Base-by-base conservation (phyloP, 768 basidiomycete genomes). In the Hypsizygus marmoreus region DNA sequence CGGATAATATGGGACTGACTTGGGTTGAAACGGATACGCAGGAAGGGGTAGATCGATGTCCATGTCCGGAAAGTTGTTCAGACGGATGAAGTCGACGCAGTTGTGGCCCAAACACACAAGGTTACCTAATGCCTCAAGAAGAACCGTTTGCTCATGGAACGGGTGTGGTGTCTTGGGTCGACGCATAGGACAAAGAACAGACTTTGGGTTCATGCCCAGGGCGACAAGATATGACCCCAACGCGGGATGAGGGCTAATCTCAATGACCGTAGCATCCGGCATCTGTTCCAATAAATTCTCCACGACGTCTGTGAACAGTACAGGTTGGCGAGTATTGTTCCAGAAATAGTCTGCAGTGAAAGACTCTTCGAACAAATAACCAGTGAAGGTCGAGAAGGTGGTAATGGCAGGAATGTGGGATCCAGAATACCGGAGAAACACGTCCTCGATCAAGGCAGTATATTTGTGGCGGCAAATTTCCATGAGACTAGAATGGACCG, bases 321-420 rank as follows among this genome's bases (percentile, higher is more conserved):
- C 75, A 4, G 71, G 67, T 2, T 53, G 45, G 7, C 70, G 63
- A 6, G 64, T 59, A 45, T 67, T 70, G 32, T 58, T 28, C 76
- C 76, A 77, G 34, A 68, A 66, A 51, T 77, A 77, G 6, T 71
- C 61, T 0, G 64, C 53, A 6, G 58, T 59, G 46, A 69, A 72
- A 1, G 36, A 4, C 0, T 48, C 44, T 2, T 53, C 45, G 13
- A 56, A 58, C 3, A 51, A 31, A 0, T 50, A 31, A 0, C 69
- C 71, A 9, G 67, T 67, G 6, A 58, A 42, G 6, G 73, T 70
- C 0, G 76, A 78, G 50, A 63, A 76, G 1, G 63, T 64, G 1
- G 58, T 45, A 11, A 68, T 55, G 3, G 32, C 28, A 0, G 74
- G 70, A 1, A 24, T 33, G 22, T 58, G 50, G 2, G 45, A 19